Evolutionary conservation across 2,329 filamentous ascomycete genomes (phyloP), one percentile per base, ranked within the genome.

Genomic region (Aspergillus viridinutans): DNA sequence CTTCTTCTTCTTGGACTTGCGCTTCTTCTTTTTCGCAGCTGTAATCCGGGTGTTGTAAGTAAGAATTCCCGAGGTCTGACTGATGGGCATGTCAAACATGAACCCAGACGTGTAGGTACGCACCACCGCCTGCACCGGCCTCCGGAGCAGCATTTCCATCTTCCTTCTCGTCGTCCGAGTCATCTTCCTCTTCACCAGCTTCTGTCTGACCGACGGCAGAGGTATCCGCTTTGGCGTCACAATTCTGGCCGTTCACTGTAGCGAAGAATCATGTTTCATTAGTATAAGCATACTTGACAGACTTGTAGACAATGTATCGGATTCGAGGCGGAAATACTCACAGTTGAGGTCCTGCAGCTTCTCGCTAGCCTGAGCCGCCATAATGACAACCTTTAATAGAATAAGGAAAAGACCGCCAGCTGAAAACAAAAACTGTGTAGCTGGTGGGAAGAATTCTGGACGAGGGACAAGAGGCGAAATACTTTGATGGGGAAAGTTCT

Each of bases 1-100:
- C 68, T 86, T 89, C 82, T 89, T 88, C 80, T 85, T 88, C 73
- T 85, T 86, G 71, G 86, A 84, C 77, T 85, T 88, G 81, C 87
- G 90, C 82, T 90, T 91, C 81, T 92, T 93, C 79, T 92, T 91
- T 76, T 90, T 90, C 53, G 76, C 75, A 43, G 69, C 76, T 69
- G 65, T 67, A 32, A 59, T 56, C 35, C 49, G 45, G 7, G 26
- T 40, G 32, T 28, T 9, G 32, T 38, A 17, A 38, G 32, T 17
- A 6, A 17, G 5, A 17, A 17, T 5, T 38, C 14, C 32, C 5
- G 2, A 17, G 6, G 14, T 5, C 32, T 6, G 32, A 38, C 32
- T 51, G 48, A 43, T 52, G 23, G 38, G 50, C 26, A 47, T 20
- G 17, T 20, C 32, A 14, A 20, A 38, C n/a, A 35, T 32, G 49